Conservation (phyloP, 805 yeast species). For the Jamesozyma gamospora region DNA sequence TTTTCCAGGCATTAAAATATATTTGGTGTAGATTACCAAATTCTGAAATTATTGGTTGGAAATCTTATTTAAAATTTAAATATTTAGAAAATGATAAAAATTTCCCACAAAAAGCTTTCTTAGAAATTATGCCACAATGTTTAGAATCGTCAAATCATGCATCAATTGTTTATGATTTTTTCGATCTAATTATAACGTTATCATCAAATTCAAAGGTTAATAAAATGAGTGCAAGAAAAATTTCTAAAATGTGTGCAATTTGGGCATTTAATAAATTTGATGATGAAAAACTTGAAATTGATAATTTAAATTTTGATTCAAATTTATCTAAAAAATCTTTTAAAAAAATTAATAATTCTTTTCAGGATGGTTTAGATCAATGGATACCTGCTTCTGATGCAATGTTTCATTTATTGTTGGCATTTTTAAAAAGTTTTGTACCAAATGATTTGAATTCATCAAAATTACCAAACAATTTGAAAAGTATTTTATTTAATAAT, state of each 20-base stretch:
- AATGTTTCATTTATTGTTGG: slow-evolving; percentile 64
- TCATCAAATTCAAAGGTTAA: slow-evolving; percentile 73
- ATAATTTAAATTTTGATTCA: slow-evolving; percentile 17
- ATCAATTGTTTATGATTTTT: slow-evolving; percentile 77
- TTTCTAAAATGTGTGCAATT: slow-evolving; percentile 70
- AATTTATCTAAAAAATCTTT: slow-evolving; percentile 5
- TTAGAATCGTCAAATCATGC: slow-evolving; percentile 80
- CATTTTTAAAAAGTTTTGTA: slow-evolving; percentile 71
- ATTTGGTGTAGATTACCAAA: slow-evolving; percentile 81
- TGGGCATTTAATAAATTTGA: slow-evolving; percentile 63
- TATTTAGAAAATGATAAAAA: slow-evolving; percentile 53
- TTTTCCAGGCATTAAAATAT: slow-evolving; percentile 68
- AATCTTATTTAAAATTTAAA: slow-evolving; percentile 61
- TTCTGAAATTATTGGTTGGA: slow-evolving; percentile 78
- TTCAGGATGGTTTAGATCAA: slow-evolving; percentile 59
- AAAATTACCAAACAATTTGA: slow-evolving; percentile 54
- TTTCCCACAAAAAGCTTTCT: slow-evolving; percentile 63
- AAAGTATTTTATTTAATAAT: slow-evolving; percentile 51
- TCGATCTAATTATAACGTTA: slow-evolving; percentile 67
- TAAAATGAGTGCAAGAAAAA: slow-evolving; percentile 68
- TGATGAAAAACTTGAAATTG: slow-evolving; percentile 3
- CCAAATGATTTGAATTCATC: slow-evolving; percentile 48
- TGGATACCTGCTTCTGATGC: slow-evolving; percentile 85
- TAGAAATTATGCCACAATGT: slow-evolving; percentile 77
- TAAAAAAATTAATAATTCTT: slow-evolving; percentile 29